phyloP scores from a whole-genome alignment of 116 monocot genomes.

The Papilionanthe hybrid region DNA sequence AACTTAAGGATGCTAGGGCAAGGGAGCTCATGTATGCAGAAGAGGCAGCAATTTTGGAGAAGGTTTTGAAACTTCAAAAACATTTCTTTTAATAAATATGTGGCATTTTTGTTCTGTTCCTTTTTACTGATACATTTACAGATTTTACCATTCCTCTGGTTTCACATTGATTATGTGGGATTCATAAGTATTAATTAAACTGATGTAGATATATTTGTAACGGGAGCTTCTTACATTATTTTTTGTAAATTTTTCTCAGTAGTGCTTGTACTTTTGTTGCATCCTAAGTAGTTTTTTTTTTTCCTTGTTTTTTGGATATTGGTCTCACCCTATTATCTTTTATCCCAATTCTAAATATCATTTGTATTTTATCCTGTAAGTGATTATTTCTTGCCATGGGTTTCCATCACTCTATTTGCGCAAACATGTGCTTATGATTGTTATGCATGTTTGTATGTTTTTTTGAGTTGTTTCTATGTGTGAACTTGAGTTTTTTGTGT shows the following conservation, averaged over 20 bases:
- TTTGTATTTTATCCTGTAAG: not conserved
- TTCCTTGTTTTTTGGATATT: not conserved
- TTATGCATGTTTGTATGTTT: not conserved
- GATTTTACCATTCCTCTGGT: not conserved
- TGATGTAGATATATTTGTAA: not conserved
- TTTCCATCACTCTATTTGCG: not conserved
- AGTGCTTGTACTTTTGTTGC: not conserved
- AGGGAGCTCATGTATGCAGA: conserved; percentile 88
- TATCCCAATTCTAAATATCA: not conserved
- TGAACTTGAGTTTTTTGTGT: not conserved
- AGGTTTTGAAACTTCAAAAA: conserved; percentile 34
- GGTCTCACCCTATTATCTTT: not conserved
- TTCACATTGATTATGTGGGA: conserved; percentile 4
- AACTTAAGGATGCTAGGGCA: conserved; percentile 77
- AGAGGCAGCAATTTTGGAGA: conserved; percentile 87
- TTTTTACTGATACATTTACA: not conserved
- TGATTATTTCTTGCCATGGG: not conserved
- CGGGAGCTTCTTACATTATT: not conserved
- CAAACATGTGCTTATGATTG: not conserved
- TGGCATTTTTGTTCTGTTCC: not conserved
- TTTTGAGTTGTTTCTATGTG: not conserved
- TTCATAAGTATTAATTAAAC: not conserved
- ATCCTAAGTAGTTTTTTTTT: not conserved
- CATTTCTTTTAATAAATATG: not conserved
- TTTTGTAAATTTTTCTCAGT: not conserved